Conservation (phyloP, 2,329 filamentous ascomycete genomes). For the Sclerotinia minor region DNA sequence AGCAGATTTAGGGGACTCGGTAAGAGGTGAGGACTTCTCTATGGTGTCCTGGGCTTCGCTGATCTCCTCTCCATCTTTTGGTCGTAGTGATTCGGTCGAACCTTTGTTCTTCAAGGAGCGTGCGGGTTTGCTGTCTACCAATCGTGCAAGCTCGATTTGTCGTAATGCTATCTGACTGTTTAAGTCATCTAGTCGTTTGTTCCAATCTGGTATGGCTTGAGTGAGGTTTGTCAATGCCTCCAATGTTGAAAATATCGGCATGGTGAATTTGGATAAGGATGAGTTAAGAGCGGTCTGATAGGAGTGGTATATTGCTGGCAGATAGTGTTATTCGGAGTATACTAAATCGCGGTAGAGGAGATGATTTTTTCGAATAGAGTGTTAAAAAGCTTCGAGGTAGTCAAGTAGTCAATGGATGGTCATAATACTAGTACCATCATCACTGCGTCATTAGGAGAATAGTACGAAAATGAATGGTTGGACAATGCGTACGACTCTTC, state of each 20-base stretch:
- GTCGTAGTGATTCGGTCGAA: slow-evolving; percentile 42
- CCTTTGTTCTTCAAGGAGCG: slow-evolving; percentile 43
- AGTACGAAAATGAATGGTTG: background rate
- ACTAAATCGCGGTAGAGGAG: background rate
- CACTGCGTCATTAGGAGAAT: slow-evolving; percentile 4
- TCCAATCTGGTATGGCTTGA: slow-evolving; percentile 60
- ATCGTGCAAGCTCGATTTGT: slow-evolving; percentile 58
- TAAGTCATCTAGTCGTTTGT: slow-evolving; percentile 58
- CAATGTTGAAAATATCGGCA: slow-evolving; percentile 42
- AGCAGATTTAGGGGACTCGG: slow-evolving; percentile 30
- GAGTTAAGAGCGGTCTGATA: background rate
- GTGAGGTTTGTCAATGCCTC: slow-evolving; percentile 58
- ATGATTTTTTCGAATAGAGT: background rate
- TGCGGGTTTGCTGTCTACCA: slow-evolving; percentile 44
- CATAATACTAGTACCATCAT: slow-evolving; percentile 14
- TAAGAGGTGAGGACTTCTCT: slow-evolving; percentile 25
- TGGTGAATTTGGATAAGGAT: slow-evolving; percentile 13
- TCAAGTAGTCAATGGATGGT: background rate
- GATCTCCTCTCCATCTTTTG: slow-evolving; percentile 36
- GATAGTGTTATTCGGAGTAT: background rate
- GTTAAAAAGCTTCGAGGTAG: slow-evolving; percentile 12
- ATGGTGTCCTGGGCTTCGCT: slow-evolving; percentile 28
- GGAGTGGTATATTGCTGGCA: background rate
- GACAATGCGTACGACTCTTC: slow-evolving; percentile 12
- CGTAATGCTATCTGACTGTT: slow-evolving; percentile 61